Evolutionary conservation across 2,329 filamentous ascomycete genomes (phyloP), one percentile per base, ranked within the genome.

Genomic region (Xylaria arbuscula): DNA sequence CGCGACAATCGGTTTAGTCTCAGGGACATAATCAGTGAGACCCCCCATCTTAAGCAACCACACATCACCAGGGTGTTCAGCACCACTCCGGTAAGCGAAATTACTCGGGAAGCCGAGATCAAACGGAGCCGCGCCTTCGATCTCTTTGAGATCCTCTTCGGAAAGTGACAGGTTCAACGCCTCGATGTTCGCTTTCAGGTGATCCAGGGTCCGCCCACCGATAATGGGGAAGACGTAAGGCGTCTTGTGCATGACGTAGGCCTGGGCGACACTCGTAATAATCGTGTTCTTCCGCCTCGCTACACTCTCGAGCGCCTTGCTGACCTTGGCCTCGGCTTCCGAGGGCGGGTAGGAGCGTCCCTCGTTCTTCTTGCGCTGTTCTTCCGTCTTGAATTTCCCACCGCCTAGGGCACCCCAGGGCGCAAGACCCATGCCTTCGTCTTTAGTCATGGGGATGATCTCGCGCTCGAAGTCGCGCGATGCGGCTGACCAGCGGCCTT

Each of bases 381-480:
- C 59, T 69, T 80, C 70, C 51, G 81, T 80, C 76, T 86, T 83
- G 77, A 87, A 84, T 63, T 80, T 80, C 48, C 86, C 86, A 79
- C 78, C 83, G 19, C 87, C 87, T 6, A 89, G 78, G 0, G 84
- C 86, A 58, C 87, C 88, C 88, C 88, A 92, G 0, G 87, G 87
- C 0, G 83, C 83, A 7, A 90, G 76, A 0, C 82, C 79, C 88
- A 91, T 90, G 40, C 89, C 89, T 73, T 91, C 87, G 36, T 84
- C 82, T 45, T 82, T 82, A 47, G 80, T 83, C 90, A 92, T 92
- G 50, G 89, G 89, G 42, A 92, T 83, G 72, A 91, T 89, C n/a
- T 91, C 89, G 28, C 89, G 84, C 80, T 91, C 89, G 59, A 92
- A 87, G 77, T 93, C 91, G 28, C 91, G 86, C n/a, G 82, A 75